These are phyloP conservation scores for Biscogniauxia mediterranea DNA, from an alignment of 2,329 filamentous ascomycete species.

Conservation along the genomic window DNA sequence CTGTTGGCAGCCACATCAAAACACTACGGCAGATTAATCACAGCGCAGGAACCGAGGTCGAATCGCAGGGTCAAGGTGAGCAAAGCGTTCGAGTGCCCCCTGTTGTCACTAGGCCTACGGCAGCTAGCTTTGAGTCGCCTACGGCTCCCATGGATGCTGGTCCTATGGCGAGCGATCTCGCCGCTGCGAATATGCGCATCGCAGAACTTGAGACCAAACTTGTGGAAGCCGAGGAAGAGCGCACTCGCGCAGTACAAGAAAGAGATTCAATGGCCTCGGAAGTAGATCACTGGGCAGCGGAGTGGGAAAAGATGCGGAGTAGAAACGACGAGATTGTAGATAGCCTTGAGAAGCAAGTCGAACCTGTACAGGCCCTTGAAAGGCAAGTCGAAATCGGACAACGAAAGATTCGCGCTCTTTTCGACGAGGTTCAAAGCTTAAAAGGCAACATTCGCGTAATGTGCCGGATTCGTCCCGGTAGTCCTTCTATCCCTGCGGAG, in stretches of 20 bases:
- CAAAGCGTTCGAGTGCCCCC: neutral
- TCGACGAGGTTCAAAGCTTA: slow-evolving; percentile 92
- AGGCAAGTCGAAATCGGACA: slow-evolving; percentile 83
- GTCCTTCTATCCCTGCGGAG: slow-evolving; percentile 56
- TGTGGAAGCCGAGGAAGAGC: slow-evolving; percentile 2
- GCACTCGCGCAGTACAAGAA: neutral
- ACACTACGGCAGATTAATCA: neutral
- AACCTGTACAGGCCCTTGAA: neutral
- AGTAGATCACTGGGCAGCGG: neutral
- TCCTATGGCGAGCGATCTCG: neutral
- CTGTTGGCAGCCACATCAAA: neutral
- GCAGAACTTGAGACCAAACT: slow-evolving; percentile 4
- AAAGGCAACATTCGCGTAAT: slow-evolving; percentile 98
- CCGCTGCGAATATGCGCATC: neutral
- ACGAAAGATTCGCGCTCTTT: slow-evolving; percentile 71
- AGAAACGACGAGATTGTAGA: neutral
- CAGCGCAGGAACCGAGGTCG: neutral
- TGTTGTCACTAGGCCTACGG: too few species aligned
- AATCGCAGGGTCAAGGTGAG: neutral
- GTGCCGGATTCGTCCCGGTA: slow-evolving; percentile 79
- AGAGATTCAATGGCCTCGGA: neutral
- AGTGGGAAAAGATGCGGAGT: slow-evolving; percentile 1
- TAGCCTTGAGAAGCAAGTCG: neutral
- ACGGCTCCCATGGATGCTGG: too few species aligned
- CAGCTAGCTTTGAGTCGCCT: too few species aligned